Evolutionary conservation across 176 grass and related monocot species (phyloP).

Genomic region (Oryza rufipogon): DNA sequence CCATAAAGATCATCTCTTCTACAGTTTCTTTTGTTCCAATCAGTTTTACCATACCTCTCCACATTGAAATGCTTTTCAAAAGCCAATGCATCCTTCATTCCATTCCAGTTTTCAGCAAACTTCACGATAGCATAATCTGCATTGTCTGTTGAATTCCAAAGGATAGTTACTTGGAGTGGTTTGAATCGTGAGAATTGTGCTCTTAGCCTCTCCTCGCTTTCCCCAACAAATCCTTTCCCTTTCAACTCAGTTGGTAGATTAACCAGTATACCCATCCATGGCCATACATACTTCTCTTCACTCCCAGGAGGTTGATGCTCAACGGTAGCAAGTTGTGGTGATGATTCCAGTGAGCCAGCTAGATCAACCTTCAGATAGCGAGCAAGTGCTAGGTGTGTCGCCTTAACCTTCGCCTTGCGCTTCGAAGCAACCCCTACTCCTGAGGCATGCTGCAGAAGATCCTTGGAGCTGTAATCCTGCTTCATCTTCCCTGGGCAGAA

Average conservation of each 20-base stretch:
- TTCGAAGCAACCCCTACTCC: constrained; percentile 68
- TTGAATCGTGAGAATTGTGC: constrained; percentile 59
- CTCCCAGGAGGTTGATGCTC: constrained; percentile 31
- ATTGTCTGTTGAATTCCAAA: constrained; percentile 40
- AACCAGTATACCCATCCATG: constrained; percentile 69
- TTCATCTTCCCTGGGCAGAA: constrained; percentile 83
- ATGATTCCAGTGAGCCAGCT: constrained; percentile 13
- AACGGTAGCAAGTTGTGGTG: constrained; percentile 26
- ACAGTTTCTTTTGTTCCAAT: constrained; percentile 52
- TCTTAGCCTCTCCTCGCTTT: constrained; percentile 52
- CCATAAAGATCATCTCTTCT: constrained; percentile 42
- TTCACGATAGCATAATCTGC: constrained; percentile 46
- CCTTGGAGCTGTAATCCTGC: constrained; percentile 59
- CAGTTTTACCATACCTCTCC: constrained; percentile 35
- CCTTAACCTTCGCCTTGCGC: constrained; percentile 60
- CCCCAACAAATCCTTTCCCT: neutral
- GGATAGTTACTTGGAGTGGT: constrained; percentile 44
- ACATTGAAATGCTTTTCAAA: constrained; percentile 62
- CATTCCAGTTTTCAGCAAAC: constrained; percentile 58
- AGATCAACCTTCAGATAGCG: constrained; percentile 63
- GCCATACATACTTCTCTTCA: constrained; percentile 60
- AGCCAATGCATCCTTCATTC: constrained; percentile 54
- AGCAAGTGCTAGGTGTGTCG: constrained; percentile 69
- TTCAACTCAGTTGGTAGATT: constrained; percentile 48
- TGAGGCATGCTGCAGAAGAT: constrained; percentile 75